Evolutionary conservation across 1,284 basidiomycete species (phyloP).

Genomic region (Puccinia novopanici): DNA sequence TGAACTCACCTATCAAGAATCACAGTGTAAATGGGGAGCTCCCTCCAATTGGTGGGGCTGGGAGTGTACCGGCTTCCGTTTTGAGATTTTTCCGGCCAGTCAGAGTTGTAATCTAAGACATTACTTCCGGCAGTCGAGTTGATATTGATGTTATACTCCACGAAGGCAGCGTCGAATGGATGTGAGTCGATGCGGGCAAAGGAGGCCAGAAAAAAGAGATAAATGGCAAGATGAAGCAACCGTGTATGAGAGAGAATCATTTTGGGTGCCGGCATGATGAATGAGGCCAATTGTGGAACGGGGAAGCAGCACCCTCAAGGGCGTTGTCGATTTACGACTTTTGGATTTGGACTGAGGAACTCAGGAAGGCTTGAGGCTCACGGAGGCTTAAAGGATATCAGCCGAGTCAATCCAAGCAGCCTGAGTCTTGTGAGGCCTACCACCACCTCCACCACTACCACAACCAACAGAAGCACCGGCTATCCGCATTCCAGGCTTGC

Average conservation of each 20-base stretch:
- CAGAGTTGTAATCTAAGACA: conserved; percentile 70
- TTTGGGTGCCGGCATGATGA: not conserved
- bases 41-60: conserved; percentile 81
- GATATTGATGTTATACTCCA: conserved; percentile 78
- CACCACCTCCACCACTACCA: too few relatives aligned
- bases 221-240: not conserved
- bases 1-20: conserved; percentile 77
- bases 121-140: conserved; percentile 71
- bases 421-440: not conserved
- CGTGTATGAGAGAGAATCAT: not conserved
- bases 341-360: not conserved
- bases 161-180: conserved; percentile 70
- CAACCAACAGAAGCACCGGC: not conserved
- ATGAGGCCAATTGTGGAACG: not conserved
- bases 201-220: not conserved
- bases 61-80: conserved; percentile 67
- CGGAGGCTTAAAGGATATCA: not conserved
- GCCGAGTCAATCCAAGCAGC: too few relatives aligned
- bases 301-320: not conserved
- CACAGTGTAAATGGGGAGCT: conserved; percentile 77
- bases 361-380: not conserved
- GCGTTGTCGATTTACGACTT: not conserved
- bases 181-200: conserved; percentile 23
- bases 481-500: conserved; percentile 8
- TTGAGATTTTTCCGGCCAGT: conserved; percentile 63